These are phyloP conservation scores for Pseudozyma thailandica DNA, from an alignment of 1,284 basidiomycete genomes.

Conservation along the genomic window DNA sequence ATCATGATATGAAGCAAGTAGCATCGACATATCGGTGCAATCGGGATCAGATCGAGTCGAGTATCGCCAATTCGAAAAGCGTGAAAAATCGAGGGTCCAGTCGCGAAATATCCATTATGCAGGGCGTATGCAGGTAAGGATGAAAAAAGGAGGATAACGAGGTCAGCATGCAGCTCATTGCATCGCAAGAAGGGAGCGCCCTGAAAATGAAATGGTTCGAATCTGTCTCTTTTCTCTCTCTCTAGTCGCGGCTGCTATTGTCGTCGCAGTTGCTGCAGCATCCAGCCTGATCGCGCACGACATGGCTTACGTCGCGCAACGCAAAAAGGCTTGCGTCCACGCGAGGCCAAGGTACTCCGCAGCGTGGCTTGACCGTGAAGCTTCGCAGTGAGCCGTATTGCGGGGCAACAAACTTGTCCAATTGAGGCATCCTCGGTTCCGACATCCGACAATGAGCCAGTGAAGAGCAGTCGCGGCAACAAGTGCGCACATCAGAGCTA, in stretches of 20 bases:
- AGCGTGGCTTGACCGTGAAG: not conserved
- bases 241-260: no score
- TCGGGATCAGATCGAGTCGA: not conserved
- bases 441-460: no score
- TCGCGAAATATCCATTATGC: not conserved
- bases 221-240: no score
- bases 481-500: no score
- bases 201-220: not conserved
- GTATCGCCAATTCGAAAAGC: not conserved
- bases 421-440: no score
- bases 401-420: not conserved
- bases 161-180: constrained; percentile 38
- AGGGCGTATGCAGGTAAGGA: not conserved
- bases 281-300: no score
- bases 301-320: no score
- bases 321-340: no score
- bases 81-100: constrained; percentile 14
- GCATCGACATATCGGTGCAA: not conserved
- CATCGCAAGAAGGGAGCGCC: constrained; percentile 7
- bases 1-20: not conserved
- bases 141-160: constrained; percentile 10
- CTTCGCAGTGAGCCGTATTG: not conserved
- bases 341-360: not conserved
- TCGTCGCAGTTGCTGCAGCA: no score
- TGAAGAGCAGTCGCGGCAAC: no score